Evolutionary conservation across 306 rosid species (phyloP).

Genomic region (Lathyrus tuberosus): DNA sequence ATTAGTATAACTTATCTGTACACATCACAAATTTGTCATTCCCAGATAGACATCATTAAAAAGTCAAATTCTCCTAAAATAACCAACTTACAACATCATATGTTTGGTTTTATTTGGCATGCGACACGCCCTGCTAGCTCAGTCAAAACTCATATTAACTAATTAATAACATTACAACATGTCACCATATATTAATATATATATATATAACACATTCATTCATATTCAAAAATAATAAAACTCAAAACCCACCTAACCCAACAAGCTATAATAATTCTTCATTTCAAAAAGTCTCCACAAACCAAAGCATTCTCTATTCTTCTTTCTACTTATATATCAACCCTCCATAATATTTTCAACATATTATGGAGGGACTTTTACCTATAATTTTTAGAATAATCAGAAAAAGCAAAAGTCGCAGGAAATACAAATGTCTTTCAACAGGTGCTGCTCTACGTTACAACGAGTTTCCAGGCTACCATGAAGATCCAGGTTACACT

Average conservation of each 20-base stretch:
- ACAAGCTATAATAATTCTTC: not conserved
- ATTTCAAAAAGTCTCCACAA: not conserved
- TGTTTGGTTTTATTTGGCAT: constrained; percentile 13
- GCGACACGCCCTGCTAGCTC: not conserved
- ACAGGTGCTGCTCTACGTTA: constrained; percentile 31
- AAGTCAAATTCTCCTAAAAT: constrained; percentile 27
- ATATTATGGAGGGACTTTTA: constrained; percentile 52
- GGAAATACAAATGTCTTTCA: constrained; percentile 44
- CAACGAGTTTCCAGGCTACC: constrained; percentile 25
- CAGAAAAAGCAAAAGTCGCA: constrained; percentile 44
- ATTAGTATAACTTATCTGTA: constrained; percentile 3
- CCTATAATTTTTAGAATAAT: constrained; percentile 47
- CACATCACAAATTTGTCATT: constrained; percentile 23
- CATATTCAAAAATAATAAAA: constrained; percentile 1
- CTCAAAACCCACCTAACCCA: constrained; percentile 43
- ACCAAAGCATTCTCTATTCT: not conserved
- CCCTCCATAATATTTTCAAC: not conserved
- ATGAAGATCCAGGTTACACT: not conserved
- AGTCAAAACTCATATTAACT: constrained; percentile 33
- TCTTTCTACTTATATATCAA: not conserved
- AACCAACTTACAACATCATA: not conserved
- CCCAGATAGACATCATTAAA: not conserved
- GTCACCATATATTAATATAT: not conserved
- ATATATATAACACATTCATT: not conserved
- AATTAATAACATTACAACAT: not conserved